A percentile compares a stretch with the other conserved stretches of the same genome.
Conservation (phyloP, 1,284 basidiomycete genomes). For the Boletellus dicymbophilus region DNA sequence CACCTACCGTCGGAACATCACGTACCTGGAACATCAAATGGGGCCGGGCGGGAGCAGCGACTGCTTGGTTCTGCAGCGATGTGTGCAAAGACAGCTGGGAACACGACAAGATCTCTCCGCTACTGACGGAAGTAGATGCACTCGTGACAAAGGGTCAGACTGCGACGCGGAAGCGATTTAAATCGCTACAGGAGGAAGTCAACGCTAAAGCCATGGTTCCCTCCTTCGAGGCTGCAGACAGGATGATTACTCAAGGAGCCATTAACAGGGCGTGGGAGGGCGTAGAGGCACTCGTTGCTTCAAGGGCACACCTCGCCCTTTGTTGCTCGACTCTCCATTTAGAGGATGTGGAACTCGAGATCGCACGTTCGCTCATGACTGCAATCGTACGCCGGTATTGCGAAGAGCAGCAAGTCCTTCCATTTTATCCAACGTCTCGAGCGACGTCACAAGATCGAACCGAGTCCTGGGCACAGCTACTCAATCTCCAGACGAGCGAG, state of each 20-base stretch:
- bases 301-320: constrained; percentile 19
- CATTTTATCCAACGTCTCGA: constrained; percentile 5
- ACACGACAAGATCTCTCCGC: constrained; percentile 32
- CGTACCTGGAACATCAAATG: constrained; percentile 45
- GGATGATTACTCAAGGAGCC: constrained; percentile 25
- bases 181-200: constrained; percentile 32
- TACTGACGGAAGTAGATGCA: constrained; percentile 32
- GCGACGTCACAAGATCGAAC: neutral
- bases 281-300: constrained; percentile 22
- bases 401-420: constrained; percentile 15
- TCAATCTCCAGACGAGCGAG: constrained; percentile 54
- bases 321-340: constrained; percentile 32
- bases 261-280: constrained; percentile 39
- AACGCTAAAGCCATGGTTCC: constrained; percentile 18
- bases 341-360: constrained; percentile 54
- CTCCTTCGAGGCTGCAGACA: constrained; percentile 7
- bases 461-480: constrained; percentile 27
- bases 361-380: constrained; percentile 48
- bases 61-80: constrained; percentile 57
- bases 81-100: constrained; percentile 49
- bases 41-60: constrained; percentile 33
- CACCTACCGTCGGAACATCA: constrained; percentile 14
- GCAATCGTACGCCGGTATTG: constrained; percentile 44
- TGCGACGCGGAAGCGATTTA: constrained; percentile 30
- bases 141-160: constrained; percentile 35